Evolutionary conservation across 495 filamentous ascomycete genomes (phyloP), one percentile per base, ranked within the genome.

Genomic region (Rusavskia elegans): DNA sequence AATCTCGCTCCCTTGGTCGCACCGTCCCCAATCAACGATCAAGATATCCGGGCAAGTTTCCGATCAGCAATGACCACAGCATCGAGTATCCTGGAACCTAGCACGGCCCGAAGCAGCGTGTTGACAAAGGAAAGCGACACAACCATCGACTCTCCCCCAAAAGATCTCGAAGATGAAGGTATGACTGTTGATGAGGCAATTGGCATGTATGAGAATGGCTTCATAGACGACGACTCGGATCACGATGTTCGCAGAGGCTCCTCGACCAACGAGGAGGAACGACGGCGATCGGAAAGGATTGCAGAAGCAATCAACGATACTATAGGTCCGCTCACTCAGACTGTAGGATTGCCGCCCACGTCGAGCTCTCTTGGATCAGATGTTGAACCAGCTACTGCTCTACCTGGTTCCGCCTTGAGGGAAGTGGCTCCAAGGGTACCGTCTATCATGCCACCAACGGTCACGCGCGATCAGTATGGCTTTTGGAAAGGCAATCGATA

Each of bases 181-280:
- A 83, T 89, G 73, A 94, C 82, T 55, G 77, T 95, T 3, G 89
- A 97, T 57, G 89, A 95, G 69, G 83, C 87, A 8, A 92, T 95
- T 66, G 86, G 82, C 16, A 89, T 95, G 84, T 95, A 95, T 62
- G 83, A 85, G 51, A 79, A 83, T 56, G 87, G 89, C 0, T 90
- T 92, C 67, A 72, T 72, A 51, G 82, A 85, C 57, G 76, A 79
- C 21, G 69, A 66, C 21, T 53, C 66, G 11, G 65, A 69, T 27
- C 66, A 67, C 23, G 60, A 66, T 7, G 55, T 49, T 17, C 49
- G 53, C 10, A 56, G 49, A 21, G 30, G 51, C 32, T 53, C 41
- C 0, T 54, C 56, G 25, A 30, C 52, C 29, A 54, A 45, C 45
- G 56, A 57, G 27, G 59, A 52, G 23, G 56, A 61, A 46, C 49